Evolutionary conservation across 1,139 yeast species (phyloP), one percentile per base, ranked within the genome.

Genomic region (Scheffersomyces illinoinensis): DNA sequence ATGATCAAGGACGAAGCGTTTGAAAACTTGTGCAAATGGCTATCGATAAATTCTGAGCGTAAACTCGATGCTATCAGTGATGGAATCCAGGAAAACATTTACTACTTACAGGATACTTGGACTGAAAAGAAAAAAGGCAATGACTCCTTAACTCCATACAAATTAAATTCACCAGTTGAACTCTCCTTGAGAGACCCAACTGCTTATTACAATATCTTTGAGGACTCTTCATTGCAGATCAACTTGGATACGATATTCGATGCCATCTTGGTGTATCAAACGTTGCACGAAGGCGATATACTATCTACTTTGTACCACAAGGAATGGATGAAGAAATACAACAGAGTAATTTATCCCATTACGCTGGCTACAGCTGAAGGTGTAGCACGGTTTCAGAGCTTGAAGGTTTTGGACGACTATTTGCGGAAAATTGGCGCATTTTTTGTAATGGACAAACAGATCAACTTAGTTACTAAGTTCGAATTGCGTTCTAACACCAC

Each of bases 141-240:
- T 59, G 53, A 57, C 4, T 69, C 84, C 20, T 81, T 90, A 59
- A 73, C 79, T 14, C 81, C 84, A 20, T 93, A 86, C 70, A 88
- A 89, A 67, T 84, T 93, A 62, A 93, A 93, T 70, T 90, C 97
- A 0, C 92, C 97, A 0, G 91, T 93, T 7, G 98, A 93, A 71
- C 73, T 87, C 17, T 85, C 93, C 5, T 79, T 90, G 71, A 78
- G 96, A 65, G 88, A 86, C 59, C 82, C 89, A 0, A 74, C 77
- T 23, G 66, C 76, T 47, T 73, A 77, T 60, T 78, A 83, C 60
- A 79, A 83, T 62, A 77, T 87, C 0, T 74, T 86, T 52, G 71
- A 78, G 5, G 85, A 84, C 59, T 73, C 75, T 10, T 71, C 73
- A 14, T 71, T 86, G 26, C 77, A 78, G 21, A 79, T 90, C 46